phyloP scores from a whole-genome alignment of 805 yeast species.

The Hanseniaspora jakobsenii region DNA sequence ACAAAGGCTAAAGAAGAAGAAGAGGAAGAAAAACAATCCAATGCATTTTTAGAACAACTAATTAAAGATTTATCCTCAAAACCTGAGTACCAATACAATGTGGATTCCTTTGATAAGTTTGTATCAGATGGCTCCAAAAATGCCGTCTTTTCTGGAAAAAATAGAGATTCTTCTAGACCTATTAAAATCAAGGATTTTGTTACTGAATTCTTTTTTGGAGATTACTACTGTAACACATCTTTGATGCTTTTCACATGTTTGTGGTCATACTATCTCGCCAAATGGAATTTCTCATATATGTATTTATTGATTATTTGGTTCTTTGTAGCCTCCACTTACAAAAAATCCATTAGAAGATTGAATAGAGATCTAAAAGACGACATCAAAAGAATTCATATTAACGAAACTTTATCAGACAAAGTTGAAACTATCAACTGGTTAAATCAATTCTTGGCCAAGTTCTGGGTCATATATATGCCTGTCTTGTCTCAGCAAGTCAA shows the following conservation, averaged over 20 bases:
- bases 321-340: slow-evolving; percentile 53
- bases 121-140: slow-evolving; percentile 19
- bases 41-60: not conserved
- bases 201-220: slow-evolving; percentile 56
- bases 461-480: slow-evolving; percentile 85
- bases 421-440: slow-evolving; percentile 73
- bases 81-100: slow-evolving; percentile 24
- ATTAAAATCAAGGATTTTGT: slow-evolving; percentile 42
- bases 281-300: slow-evolving; percentile 52
- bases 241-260: slow-evolving; percentile 58
- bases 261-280: slow-evolving; percentile 57
- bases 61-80: slow-evolving; percentile 1
- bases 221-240: slow-evolving; percentile 59
- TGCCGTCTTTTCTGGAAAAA: slow-evolving; percentile 16
- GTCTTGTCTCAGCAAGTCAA: slow-evolving; percentile 65
- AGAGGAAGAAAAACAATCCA: not conserved
- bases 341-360: slow-evolving; percentile 63
- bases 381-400: slow-evolving; percentile 51
- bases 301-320: slow-evolving; percentile 49
- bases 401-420: slow-evolving; percentile 49
- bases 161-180: slow-evolving; percentile 1
- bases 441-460: slow-evolving; percentile 62
- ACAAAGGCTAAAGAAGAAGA: not conserved
- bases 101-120: slow-evolving; percentile 29
- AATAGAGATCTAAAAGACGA: slow-evolving; percentile 66